Conservation (phyloP, 306 rosid genomes). For the barrel medic (Medicago truncatula) region MtrunA17r5.0-ANR NC_053044.1:27390501-27391000, state of each 20-base stretch:
- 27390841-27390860: slow-evolving; percentile 47
- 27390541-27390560: slow-evolving; percentile 29
- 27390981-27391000: slow-evolving; percentile 66
- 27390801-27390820: slow-evolving; percentile 33
- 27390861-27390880: slow-evolving; percentile 52
- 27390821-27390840: slow-evolving; percentile 47
- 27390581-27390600: slow-evolving; percentile 45
- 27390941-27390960: slow-evolving; percentile 93
- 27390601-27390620: slow-evolving; percentile 51
- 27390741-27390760: slow-evolving; percentile 33
- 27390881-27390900: slow-evolving; percentile 61
- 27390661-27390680: slow-evolving; percentile 40
- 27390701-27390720: slow-evolving; percentile 43
- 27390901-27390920: slow-evolving; percentile 74
- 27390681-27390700: slow-evolving; percentile 39
- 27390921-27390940: slow-evolving; percentile 84
- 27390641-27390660: slow-evolving; percentile 44
- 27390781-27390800: slow-evolving; percentile 42
- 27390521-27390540: slow-evolving; percentile 42
- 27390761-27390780: slow-evolving; percentile 23
- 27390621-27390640: slow-evolving; percentile 50
- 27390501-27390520: slow-evolving; percentile 34
- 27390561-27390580: slow-evolving; percentile 46
- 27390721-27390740: slow-evolving; percentile 42
- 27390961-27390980: slow-evolving; percentile 91